Conservation (phyloP, 2,329 filamentous ascomycete genomes). For the Exophiala mesophila region DNA sequence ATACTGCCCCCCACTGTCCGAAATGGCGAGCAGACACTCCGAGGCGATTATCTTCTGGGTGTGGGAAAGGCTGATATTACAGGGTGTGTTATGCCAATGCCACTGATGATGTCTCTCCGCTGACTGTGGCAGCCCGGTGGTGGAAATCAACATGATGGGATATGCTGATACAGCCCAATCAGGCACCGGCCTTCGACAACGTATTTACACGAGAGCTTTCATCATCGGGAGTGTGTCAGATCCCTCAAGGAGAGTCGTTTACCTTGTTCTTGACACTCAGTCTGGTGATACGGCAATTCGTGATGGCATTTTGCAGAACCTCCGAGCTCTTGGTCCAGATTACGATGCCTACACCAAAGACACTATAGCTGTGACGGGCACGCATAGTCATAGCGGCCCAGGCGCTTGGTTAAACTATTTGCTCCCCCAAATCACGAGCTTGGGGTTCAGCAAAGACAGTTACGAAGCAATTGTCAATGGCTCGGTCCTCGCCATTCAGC, state of each 20-base stretch:
- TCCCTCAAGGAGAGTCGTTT: conserved; percentile 70
- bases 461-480: conserved; percentile 87
- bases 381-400: conserved; percentile 86
- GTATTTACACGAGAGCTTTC: conserved; percentile 84
- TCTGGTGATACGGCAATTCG: conserved; percentile 85
- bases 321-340: conserved; percentile 63
- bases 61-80: conserved; percentile 70
- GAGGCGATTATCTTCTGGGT: conserved; percentile 56
- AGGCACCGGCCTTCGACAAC: conserved; percentile 78
- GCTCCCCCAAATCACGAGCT: conserved; percentile 81
- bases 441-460: conserved; percentile 80
- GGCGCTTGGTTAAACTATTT: conserved; percentile 94
- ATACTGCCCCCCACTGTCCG: background rate
- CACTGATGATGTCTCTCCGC: conserved; percentile 1
- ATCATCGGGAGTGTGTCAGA: conserved; percentile 67
- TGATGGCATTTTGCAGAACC: conserved; percentile 75
- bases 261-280: conserved; percentile 80
- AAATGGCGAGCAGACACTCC: background rate
- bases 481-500: conserved; percentile 71
- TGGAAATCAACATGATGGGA: conserved; percentile 86
- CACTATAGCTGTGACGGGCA: conserved; percentile 86
- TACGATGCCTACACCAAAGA: conserved; percentile 71
- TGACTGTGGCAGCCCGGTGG: conserved; percentile 59
- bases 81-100: conserved; percentile 43
- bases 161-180: conserved; percentile 82